Evolutionary conservation across 306 rosid species (phyloP).

Genomic region (Cajanus cajan): DNA sequence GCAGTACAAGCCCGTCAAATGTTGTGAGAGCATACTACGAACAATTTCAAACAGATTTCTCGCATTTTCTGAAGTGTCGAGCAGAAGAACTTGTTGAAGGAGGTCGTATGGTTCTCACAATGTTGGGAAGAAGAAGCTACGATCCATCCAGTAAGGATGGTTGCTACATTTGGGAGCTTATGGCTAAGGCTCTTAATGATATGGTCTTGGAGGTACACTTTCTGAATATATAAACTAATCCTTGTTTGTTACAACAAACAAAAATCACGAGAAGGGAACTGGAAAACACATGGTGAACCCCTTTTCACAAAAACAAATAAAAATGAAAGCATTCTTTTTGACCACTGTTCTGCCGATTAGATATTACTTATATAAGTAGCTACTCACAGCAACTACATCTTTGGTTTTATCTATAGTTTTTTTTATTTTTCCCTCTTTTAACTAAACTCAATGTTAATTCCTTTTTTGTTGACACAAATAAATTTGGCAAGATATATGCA

Average conservation of each 20-base stretch:
- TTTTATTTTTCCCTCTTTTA: not conserved
- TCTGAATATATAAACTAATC: too few relatives aligned
- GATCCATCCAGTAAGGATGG: slow-evolving; percentile 46
- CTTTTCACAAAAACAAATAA: too few relatives aligned
- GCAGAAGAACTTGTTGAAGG: slow-evolving; percentile 47
- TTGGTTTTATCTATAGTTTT: not conserved
- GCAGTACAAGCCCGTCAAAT: slow-evolving; percentile 37
- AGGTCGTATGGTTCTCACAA: slow-evolving; percentile 56
- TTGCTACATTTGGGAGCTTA: slow-evolving; percentile 45
- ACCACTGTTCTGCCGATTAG: not conserved
- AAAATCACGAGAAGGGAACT: too few relatives aligned
- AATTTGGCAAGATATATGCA: not conserved
- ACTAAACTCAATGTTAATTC: too few relatives aligned
- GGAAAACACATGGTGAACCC: too few relatives aligned
- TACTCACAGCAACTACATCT: not conserved
- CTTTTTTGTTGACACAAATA: not conserved
- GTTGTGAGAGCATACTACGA: slow-evolving; percentile 34
- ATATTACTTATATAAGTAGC: not conserved
- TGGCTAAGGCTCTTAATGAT: slow-evolving; percentile 49
- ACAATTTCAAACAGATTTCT: slow-evolving; percentile 50
- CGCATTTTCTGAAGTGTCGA: slow-evolving; percentile 43
- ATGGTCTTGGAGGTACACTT: slow-evolving; percentile 45
- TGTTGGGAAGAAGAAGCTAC: slow-evolving; percentile 45
- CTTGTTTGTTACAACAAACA: not conserved
- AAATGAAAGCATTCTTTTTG: not conserved